phyloP scores from a whole-genome alignment of 495 filamentous ascomycete species.

The Neurospora terricola region DNA sequence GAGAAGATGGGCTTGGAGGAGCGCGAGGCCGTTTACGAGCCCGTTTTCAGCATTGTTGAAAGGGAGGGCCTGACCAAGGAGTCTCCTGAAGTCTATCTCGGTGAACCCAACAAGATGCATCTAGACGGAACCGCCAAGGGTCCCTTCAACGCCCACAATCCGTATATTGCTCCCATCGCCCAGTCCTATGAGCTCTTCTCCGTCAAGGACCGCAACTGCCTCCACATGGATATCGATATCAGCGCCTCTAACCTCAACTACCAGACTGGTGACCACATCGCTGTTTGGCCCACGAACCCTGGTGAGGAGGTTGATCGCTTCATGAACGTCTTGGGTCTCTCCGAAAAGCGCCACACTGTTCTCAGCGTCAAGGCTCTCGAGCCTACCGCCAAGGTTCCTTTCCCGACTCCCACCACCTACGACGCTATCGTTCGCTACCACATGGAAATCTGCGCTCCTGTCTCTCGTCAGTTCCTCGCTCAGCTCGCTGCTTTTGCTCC shows the following conservation, averaged over 20 bases:
- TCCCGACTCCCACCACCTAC: constrained; percentile 94
- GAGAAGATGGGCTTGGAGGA: constrained; percentile 83
- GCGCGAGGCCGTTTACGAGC: constrained; percentile 92
- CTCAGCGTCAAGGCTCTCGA: constrained; percentile 89
- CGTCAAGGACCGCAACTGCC: constrained; percentile 85
- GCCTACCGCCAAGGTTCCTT: constrained; percentile 92
- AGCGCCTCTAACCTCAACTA: constrained; percentile 78
- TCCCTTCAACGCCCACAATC: constrained; percentile 93
- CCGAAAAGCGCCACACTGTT: constrained; percentile 68
- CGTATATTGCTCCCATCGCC: constrained; percentile 87
- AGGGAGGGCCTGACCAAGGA: constrained; percentile 63
- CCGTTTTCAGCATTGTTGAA: constrained; percentile 76
- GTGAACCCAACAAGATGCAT: constrained; percentile 94
- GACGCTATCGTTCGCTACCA: constrained; percentile 92
- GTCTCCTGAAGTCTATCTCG: constrained; percentile 83
- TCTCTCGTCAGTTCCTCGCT: constrained; percentile 91
- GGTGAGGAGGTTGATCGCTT: constrained; percentile 90
- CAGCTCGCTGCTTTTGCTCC: constrained; percentile 85
- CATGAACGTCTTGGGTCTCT: constrained; percentile 65
- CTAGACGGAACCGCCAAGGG: constrained; percentile 77
- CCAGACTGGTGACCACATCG: constrained; percentile 95
- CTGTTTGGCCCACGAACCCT: constrained; percentile 94
- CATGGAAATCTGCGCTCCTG: constrained; percentile 90
- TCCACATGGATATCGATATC: constrained; percentile 95
- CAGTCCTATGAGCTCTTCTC: constrained; percentile 87